Percentiles rank a stretch among this genome's conserved stretches.
phyloP scores from a whole-genome alignment of 257 asterid genomes.

The Knoxia roxburghii region DNA sequence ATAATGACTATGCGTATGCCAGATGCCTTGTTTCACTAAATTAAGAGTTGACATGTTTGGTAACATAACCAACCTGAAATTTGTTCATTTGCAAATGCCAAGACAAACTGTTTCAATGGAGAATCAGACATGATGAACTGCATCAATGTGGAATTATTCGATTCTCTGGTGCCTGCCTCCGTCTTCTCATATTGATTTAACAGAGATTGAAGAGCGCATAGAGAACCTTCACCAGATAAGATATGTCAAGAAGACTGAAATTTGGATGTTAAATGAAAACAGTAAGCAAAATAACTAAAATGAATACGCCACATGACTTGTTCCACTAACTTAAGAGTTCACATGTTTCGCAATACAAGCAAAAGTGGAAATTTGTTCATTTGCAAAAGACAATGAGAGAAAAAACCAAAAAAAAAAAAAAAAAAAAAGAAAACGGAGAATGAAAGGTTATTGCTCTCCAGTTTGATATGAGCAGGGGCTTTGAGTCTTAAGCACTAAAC shows the following conservation, averaged over 20 bases:
- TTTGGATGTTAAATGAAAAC: neutral
- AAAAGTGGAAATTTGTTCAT: too few relatives aligned
- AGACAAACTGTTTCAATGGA: conserved; percentile 78
- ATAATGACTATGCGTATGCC: neutral
- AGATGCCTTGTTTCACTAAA: neutral
- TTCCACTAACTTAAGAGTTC: neutral
- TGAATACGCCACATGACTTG: neutral
- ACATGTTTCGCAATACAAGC: neutral
- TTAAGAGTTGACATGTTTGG: neutral
- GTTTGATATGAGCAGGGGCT: too few relatives aligned
- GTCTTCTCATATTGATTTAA: conserved; percentile 96
- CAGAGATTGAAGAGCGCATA: conserved; percentile 94
- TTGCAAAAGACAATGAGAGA: too few relatives aligned
- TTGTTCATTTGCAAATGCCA: too few relatives aligned
- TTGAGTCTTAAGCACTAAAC: neutral
- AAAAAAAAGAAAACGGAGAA: neutral
- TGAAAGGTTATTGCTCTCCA: too few relatives aligned
- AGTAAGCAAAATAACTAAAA: neutral
- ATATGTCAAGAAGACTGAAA: conserved; percentile 23
- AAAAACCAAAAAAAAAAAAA: neutral
- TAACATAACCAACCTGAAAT: neutral
- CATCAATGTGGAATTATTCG: conserved; percentile 98
- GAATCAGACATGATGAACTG: conserved; percentile 87
- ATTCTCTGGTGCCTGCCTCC: conserved; percentile 97
- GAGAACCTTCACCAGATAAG: conserved; percentile 63